phyloP scores from a whole-genome alignment of 768 basidiomycete genomes.

The Tephrocybe sp. region DNA sequence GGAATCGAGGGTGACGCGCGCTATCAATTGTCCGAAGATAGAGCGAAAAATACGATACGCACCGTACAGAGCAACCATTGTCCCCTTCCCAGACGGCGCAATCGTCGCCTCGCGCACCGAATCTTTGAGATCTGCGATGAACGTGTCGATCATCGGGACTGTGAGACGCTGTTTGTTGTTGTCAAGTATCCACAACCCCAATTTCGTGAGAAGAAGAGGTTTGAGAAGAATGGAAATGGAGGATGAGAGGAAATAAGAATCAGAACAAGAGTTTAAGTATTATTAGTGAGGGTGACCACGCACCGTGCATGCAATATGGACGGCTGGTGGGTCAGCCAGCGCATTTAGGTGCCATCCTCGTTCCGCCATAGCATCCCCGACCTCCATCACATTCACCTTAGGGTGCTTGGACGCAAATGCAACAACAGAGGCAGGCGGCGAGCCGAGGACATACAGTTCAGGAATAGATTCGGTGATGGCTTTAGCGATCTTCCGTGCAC shows the following conservation, averaged over 20 bases:
- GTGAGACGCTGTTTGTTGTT: constrained; percentile 63
- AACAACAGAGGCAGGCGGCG: constrained; percentile 86
- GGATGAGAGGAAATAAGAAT: too few species aligned
- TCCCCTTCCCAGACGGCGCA: constrained; percentile 67
- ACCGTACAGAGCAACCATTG: constrained; percentile 94
- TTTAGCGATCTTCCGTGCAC: constrained; percentile 66
- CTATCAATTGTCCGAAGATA: not conserved
- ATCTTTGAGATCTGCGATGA: constrained; percentile 82
- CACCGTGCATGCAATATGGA: constrained; percentile 95
- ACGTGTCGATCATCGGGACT: constrained; percentile 68
- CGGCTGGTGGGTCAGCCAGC: constrained; percentile 69
- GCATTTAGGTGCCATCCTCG: constrained; percentile 93
- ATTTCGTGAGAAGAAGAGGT: not conserved
- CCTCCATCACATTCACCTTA: constrained; percentile 73
- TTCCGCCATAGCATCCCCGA: constrained; percentile 86
- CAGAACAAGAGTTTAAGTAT: not conserved
- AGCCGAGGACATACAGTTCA: constrained; percentile 85
- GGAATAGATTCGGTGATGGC: constrained; percentile 67
- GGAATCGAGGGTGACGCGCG: too few species aligned
- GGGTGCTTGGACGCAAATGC: constrained; percentile 74
- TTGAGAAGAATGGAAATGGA: not conserved
- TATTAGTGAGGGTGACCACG: constrained; percentile 24
- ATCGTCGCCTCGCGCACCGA: constrained; percentile 69
- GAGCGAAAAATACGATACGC: constrained; percentile 20
- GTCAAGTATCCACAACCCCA: not conserved